phyloP scores from a whole-genome alignment of 2,329 filamentous ascomycete species.

The Aspergillus sp. region DNA sequence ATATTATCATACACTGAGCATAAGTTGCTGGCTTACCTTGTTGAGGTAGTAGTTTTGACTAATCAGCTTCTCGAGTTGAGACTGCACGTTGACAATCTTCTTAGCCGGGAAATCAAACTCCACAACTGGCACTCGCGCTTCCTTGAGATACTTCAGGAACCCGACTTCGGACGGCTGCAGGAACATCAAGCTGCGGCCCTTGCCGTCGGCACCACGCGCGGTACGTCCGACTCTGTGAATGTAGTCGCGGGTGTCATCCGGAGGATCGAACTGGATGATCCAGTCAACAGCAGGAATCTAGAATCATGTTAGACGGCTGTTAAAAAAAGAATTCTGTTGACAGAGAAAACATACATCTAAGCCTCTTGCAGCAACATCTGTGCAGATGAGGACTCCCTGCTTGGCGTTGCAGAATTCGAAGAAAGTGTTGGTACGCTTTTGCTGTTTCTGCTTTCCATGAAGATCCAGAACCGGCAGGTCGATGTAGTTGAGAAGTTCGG shows the following conservation, averaged over 20 bases:
- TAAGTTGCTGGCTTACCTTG: slow-evolving; percentile 55
- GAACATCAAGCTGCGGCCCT: slow-evolving; percentile 89
- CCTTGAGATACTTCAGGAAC: slow-evolving; percentile 87
- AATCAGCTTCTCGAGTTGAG: slow-evolving; percentile 91
- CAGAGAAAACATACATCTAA: slow-evolving; percentile 65
- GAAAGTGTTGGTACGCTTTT: slow-evolving; percentile 98
- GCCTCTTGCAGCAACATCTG: slow-evolving; percentile 91
- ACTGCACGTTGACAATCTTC: slow-evolving; percentile 88
- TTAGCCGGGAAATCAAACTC: slow-evolving; percentile 94
- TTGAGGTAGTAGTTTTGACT: slow-evolving; percentile 96
- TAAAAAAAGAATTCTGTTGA: background rate
- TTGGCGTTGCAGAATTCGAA: slow-evolving; percentile 91
- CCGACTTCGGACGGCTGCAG: slow-evolving; percentile 88
- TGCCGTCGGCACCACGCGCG: slow-evolving; percentile 77
- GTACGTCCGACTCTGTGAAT: slow-evolving; percentile 96
- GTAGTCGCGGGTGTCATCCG: slow-evolving; percentile 86
- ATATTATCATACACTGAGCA: background rate
- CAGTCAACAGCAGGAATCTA: slow-evolving; percentile 91
- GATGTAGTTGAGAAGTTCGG: slow-evolving; percentile 95
- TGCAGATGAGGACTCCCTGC: slow-evolving; percentile 88
- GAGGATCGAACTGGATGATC: slow-evolving; percentile 94
- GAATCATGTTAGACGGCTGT: slow-evolving; percentile 17
- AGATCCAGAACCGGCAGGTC: slow-evolving; percentile 84
- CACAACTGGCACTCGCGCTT: slow-evolving; percentile 86
- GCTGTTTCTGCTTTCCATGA: slow-evolving; percentile 96